A percentile compares a stretch with the other conserved stretches of the same genome.
Evolutionary conservation across 352 stramenopile genomes (phyloP).

Genomic region (Globisporangium solare): DNA sequence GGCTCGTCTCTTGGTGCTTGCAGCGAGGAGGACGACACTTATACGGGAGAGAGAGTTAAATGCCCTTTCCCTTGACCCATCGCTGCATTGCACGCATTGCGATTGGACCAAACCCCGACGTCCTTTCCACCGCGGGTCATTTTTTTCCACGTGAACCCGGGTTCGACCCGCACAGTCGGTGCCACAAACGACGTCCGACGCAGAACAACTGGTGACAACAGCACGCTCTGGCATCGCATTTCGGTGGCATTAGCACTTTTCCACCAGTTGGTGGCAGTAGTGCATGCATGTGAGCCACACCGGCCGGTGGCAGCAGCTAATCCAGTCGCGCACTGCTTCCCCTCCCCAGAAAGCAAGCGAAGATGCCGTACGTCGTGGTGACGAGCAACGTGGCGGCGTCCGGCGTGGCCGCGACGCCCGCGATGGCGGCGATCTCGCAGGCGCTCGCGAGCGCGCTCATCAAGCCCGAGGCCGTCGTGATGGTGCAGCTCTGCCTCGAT

Average conservation of each 20-base stretch:
- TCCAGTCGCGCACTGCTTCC: background rate
- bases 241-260: background rate
- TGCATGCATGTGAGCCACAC: background rate
- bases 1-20: too few species aligned
- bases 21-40: too few species aligned
- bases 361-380: conserved; percentile 52
- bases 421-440: conserved; percentile 39
- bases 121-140: too few species aligned
- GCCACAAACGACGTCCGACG: too few species aligned
- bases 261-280: background rate
- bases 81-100: too few species aligned
- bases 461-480: conserved; percentile 52
- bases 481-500: conserved; percentile 51
- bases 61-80: too few species aligned
- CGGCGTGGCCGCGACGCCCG: conserved; percentile 23
- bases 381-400: conserved; percentile 42
- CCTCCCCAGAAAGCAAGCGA: background rate
- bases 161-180: too few species aligned
- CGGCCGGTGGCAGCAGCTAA: background rate
- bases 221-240: too few species aligned
- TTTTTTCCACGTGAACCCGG: too few species aligned
- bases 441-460: conserved; percentile 30
- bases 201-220: too few species aligned
- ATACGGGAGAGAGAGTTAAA: too few species aligned
- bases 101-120: too few species aligned